Conservation (phyloP, 2,329 filamentous ascomycete genomes). For the Diaporthe velutina region DNA sequence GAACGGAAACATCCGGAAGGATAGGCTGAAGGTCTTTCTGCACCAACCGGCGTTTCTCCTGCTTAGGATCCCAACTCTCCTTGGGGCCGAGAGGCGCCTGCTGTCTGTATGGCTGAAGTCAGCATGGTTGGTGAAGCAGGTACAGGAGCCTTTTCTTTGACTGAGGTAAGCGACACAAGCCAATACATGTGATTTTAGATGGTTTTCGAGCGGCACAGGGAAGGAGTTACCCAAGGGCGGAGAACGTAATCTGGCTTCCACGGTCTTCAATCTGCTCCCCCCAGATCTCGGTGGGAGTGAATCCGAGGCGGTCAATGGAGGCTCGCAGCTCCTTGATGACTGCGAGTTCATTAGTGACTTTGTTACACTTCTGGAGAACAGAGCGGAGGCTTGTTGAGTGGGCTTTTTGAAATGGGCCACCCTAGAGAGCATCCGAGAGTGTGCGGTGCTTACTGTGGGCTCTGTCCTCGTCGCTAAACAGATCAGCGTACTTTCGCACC, state of each 20-base stretch:
- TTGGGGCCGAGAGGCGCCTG: slow-evolving; percentile 53
- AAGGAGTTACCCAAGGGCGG: slow-evolving; percentile 48
- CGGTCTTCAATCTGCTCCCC: slow-evolving; percentile 56
- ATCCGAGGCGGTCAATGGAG: slow-evolving; percentile 52
- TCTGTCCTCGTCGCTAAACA: slow-evolving; percentile 50
- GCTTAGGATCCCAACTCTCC: slow-evolving; percentile 54
- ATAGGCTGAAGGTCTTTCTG: slow-evolving; percentile 51
- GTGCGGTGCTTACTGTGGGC: slow-evolving; percentile 39
- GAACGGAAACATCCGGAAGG: slow-evolving; percentile 54
- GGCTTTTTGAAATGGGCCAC: too few species aligned
- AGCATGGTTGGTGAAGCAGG: neutral
- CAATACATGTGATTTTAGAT: neutral
- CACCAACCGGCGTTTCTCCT: slow-evolving; percentile 54
- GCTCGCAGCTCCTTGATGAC: slow-evolving; percentile 51
- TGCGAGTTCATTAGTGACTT: neutral
- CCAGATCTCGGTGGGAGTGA: slow-evolving; percentile 54
- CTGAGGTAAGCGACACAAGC: neutral
- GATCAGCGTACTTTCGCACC: slow-evolving; percentile 53
- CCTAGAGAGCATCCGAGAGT: neutral
- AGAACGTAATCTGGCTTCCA: slow-evolving; percentile 57
- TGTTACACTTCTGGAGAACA: neutral
- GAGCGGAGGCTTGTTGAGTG: neutral
- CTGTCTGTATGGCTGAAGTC: slow-evolving; percentile 43
- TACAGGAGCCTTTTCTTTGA: neutral
- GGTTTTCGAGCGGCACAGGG: neutral